A percentile compares a stretch with the other conserved stretches of the same genome.
Conservation (phyloP, 108 stramenopile species). For the Skeletonema menzelii region DNA sequence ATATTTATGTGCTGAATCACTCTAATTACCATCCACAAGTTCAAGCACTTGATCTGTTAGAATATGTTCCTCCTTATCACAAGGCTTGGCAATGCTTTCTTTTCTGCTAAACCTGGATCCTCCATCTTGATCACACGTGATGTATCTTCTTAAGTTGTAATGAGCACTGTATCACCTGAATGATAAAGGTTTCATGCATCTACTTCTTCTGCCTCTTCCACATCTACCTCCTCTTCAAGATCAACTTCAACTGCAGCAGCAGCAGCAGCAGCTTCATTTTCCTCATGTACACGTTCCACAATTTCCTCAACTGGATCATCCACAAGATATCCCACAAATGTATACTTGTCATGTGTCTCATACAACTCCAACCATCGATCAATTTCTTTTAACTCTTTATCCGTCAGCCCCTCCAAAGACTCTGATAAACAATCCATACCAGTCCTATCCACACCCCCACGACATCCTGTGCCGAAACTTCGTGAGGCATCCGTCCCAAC, state of each 20-base stretch:
- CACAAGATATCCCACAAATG: slow-evolving; percentile 59
- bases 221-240: neutral
- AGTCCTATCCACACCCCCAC: slow-evolving; percentile 48
- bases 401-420: slow-evolving; percentile 51
- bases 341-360: slow-evolving; percentile 81
- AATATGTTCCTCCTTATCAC: no score
- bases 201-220: neutral
- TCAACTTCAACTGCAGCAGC: neutral
- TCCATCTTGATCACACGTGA: neutral
- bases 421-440: slow-evolving; percentile 45
- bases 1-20: no score
- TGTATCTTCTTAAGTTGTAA: neutral
- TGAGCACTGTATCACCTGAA: neutral
- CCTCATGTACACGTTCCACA: slow-evolving; percentile 26
- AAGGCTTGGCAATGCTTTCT: no score
- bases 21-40: no score
- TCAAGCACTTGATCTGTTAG: no score
- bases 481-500: slow-evolving; percentile 76
- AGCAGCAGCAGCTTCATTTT: slow-evolving; percentile 1
- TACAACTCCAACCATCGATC: slow-evolving; percentile 77
- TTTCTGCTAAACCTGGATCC: no score
- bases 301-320: slow-evolving; percentile 43
- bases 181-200: neutral
- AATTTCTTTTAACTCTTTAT: slow-evolving; percentile 64
- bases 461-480: slow-evolving; percentile 71